Conservation (phyloP, 164 flowering plant genomes). For the Platanus orientalis region DNA sequence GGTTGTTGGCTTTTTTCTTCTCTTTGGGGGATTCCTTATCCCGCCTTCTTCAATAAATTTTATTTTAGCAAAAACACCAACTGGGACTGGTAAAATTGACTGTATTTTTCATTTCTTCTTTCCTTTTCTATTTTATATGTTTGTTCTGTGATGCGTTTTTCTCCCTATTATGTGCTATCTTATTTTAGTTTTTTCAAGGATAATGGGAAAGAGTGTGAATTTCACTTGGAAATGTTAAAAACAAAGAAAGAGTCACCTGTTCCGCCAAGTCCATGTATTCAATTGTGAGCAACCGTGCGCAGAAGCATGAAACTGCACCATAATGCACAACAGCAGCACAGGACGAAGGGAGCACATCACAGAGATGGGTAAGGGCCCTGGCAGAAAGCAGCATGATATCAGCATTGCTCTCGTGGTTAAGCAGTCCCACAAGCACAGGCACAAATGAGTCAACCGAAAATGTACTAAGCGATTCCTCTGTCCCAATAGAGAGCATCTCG, state of each 20-base stretch:
- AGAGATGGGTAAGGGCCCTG: conserved; percentile 85
- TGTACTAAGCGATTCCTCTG: conserved; percentile 89
- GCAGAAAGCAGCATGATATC: conserved; percentile 99
- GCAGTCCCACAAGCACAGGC: conserved; percentile 90
- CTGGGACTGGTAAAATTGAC: too few relatives aligned
- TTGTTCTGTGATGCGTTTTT: too few relatives aligned
- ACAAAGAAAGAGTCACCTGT: conserved; percentile 52
- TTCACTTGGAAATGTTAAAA: too few relatives aligned
- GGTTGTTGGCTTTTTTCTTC: too few relatives aligned
- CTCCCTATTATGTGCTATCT: too few relatives aligned
- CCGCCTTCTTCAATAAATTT: too few relatives aligned
- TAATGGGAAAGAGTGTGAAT: too few relatives aligned
- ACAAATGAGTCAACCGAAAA: conserved; percentile 95
- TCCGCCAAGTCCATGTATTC: conserved; percentile 99
- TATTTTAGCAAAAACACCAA: too few relatives aligned
- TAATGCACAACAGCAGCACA: conserved; percentile 98
- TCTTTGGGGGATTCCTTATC: too few relatives aligned
- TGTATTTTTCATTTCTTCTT: too few relatives aligned
- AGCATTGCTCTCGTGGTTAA: conserved; percentile 89
- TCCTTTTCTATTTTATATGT: too few relatives aligned
- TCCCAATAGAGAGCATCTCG: conserved; percentile 93
- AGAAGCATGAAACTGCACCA: conserved; percentile 85
- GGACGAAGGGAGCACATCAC: conserved; percentile 92
- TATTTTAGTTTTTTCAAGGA: too few relatives aligned
- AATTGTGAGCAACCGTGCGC: conserved; percentile 84